Percentiles rank a stretch among this genome's conserved stretches.
phyloP scores from a whole-genome alignment of 2,329 filamentous ascomycete genomes.

The Colletotrichum graminicola region DNA sequence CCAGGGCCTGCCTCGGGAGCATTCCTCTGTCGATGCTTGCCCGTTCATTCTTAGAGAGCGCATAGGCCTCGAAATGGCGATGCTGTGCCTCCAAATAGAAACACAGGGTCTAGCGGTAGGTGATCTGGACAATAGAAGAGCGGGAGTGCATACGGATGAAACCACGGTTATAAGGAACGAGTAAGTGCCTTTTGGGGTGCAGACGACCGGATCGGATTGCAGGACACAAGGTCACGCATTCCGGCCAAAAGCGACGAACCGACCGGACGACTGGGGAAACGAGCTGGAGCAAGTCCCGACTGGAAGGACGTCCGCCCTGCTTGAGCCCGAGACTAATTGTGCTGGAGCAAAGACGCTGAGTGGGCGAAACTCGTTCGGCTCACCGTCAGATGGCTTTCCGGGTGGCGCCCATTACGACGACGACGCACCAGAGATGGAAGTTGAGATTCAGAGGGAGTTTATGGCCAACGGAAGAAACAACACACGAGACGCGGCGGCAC shows the following conservation, averaged over 20 bases:
- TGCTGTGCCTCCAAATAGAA: slow-evolving; percentile 19
- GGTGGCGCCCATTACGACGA: slow-evolving; percentile 42
- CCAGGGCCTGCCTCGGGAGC: slow-evolving; percentile 5
- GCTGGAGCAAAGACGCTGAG: slow-evolving; percentile 25
- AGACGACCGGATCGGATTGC: slow-evolving; percentile 24
- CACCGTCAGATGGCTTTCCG: slow-evolving; percentile 41
- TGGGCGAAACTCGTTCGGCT: slow-evolving; percentile 37
- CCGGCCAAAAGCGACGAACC: background rate
- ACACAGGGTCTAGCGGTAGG: slow-evolving; percentile 30
- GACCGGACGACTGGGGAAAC: slow-evolving; percentile 35
- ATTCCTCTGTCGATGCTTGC: slow-evolving; percentile 23
- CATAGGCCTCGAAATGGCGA: slow-evolving; percentile 24
- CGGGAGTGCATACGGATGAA: slow-evolving; percentile 38
- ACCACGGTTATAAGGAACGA: slow-evolving; percentile 16
- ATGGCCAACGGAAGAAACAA: background rate
- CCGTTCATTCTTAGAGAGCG: slow-evolving; percentile 15
- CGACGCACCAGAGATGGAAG: slow-evolving; percentile 27
- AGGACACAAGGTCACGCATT: slow-evolving; percentile 13
- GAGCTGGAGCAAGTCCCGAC: slow-evolving; percentile 35
- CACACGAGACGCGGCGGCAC: slow-evolving; percentile 33
- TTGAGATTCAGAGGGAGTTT: slow-evolving; percentile 26
- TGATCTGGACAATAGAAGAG: slow-evolving; percentile 16
- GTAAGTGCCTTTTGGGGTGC: slow-evolving; percentile 8
- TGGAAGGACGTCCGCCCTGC: slow-evolving; percentile 32
- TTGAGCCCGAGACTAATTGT: slow-evolving; percentile 35